Percentiles rank a stretch among this genome's conserved stretches.
Conservation (phyloP, 495 filamentous ascomycete genomes). For the Haplographium delicatum region DNA sequence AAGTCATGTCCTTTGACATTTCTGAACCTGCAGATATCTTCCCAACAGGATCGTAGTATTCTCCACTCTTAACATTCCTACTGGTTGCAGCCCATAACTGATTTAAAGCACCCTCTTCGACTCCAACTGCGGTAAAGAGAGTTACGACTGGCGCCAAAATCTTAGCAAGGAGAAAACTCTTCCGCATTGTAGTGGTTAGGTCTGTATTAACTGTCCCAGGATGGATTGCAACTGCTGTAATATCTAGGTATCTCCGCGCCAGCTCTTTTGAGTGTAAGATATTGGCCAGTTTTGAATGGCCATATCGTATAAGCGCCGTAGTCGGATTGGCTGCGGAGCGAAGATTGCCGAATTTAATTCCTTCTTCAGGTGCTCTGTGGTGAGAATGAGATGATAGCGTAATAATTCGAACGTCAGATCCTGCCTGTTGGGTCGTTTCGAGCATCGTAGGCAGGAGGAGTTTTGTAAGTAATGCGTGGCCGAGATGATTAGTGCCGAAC, state of each 20-base stretch:
- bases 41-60: conserved; percentile 51
- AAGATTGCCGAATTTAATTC: conserved; percentile 33
- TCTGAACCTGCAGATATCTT: conserved; percentile 29
- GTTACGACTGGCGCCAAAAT: too few species aligned
- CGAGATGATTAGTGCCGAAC: conserved; percentile 66
- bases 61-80: conserved; percentile 28
- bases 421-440: conserved; percentile 28
- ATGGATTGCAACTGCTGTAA: conserved; percentile 53
- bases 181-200: too few species aligned
- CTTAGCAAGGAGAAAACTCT: too few species aligned
- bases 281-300: conserved; percentile 63
- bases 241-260: conserved; percentile 50
- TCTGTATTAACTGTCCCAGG: conserved; percentile 52
- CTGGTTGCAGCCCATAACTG: conserved; percentile 54
- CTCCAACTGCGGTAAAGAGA: too few species aligned
- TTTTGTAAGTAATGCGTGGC: conserved; percentile 60
- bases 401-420: conserved; percentile 40
- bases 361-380: conserved; percentile 30
- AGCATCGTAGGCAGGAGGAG: conserved; percentile 55
- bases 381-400: conserved; percentile 32
- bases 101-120: conserved; percentile 46
- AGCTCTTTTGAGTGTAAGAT: conserved; percentile 57
- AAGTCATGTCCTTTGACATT: conserved; percentile 37
- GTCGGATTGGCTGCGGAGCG: conserved; percentile 31
- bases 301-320: conserved; percentile 48